Evolutionary conservation across 2,329 filamentous ascomycete species (phyloP).

Genomic region (Fusarium dimerum): DNA sequence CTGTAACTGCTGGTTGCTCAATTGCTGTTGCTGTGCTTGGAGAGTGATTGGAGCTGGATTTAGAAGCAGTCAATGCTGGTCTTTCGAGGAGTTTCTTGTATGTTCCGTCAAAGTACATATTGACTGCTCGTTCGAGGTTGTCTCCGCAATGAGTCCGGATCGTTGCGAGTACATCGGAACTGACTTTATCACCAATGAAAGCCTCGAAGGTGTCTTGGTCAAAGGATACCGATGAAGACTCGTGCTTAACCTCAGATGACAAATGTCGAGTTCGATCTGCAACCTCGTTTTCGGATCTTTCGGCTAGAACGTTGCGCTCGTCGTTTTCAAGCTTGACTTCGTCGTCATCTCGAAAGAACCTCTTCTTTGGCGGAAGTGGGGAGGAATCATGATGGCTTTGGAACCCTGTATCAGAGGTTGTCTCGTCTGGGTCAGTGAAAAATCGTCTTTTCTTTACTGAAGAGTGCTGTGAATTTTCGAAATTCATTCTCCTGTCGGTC

Average conservation of each 20-base stretch:
- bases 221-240: slow-evolving; percentile 44
- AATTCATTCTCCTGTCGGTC: slow-evolving; percentile 37
- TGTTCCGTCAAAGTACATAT: slow-evolving; percentile 71
- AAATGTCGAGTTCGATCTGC: slow-evolving; percentile 8
- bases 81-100: slow-evolving; percentile 54
- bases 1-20: slow-evolving; percentile 10
- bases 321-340: slow-evolving; percentile 23
- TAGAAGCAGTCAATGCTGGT: slow-evolving; percentile 10
- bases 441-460: slow-evolving; percentile 47
- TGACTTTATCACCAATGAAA: slow-evolving; percentile 60
- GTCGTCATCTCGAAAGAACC: slow-evolving; percentile 29
- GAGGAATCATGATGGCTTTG: slow-evolving; percentile 24
- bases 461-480: slow-evolving; percentile 41
- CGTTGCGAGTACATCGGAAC: slow-evolving; percentile 46
- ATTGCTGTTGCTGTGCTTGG: slow-evolving; percentile 5
- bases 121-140: slow-evolving; percentile 63
- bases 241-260: slow-evolving; percentile 17
- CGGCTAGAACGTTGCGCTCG: slow-evolving; percentile 8
- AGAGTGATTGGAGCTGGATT: slow-evolving; percentile 10
- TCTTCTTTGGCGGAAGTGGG: slow-evolving; percentile 26
- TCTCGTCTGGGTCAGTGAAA: slow-evolving; percentile 37
- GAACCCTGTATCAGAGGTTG: slow-evolving; percentile 27
- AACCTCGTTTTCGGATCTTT: slow-evolving; percentile 14
- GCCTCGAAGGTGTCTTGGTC: slow-evolving; percentile 59
- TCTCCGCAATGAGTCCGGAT: slow-evolving; percentile 57